Evolutionary conservation across 306 rosid species (phyloP), one percentile per base, ranked within the genome.

Genomic region (Inga laurina): DNA sequence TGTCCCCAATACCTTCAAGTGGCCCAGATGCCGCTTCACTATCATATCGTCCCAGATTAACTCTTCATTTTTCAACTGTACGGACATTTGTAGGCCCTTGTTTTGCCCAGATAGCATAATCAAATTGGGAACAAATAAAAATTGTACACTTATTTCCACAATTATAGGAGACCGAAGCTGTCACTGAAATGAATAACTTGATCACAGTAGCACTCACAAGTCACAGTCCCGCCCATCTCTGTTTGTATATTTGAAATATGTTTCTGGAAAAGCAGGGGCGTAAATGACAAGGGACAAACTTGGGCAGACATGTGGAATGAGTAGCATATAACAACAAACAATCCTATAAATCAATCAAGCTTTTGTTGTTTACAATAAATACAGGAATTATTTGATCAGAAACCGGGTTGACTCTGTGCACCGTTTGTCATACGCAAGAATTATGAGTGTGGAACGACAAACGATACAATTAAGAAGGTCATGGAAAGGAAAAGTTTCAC

Each of bases 391-490:
- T 16, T 54, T 54, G 61, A 54, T 7, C 19, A 54, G 24, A 18
- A 18, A 19, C 24, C 1, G 24, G 61, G 61, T 54, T 54, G 61
- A 54, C 61, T 15, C 24, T 4, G 59, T 6, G 61, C 61, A 19
- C 61, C 64, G 64, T 6, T n/a, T 2, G 64, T 11, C 12, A 56
- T 0, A 49, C 64, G 64, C 64, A 7, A 56, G 64, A 56, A 56
- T 56, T 21, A 57, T 21, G 64, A 19, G 64, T n/a, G 64, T 57
- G 64, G 27, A 57, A 21, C 62, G 24, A 80, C 82, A 85, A 84
- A 72, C 56, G 85, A 85, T 57, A 65, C 84, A 72, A 49, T 39
- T 4, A 49, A 67, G 21, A 57, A 62, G 24, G 62, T 18, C 24
- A 8, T 7, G 11, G 62, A 21, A 19, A 18, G 62, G 62, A 54